phyloP scores from a whole-genome alignment of 75 land plant species.

The Isoetes taiwanensis region DNA sequence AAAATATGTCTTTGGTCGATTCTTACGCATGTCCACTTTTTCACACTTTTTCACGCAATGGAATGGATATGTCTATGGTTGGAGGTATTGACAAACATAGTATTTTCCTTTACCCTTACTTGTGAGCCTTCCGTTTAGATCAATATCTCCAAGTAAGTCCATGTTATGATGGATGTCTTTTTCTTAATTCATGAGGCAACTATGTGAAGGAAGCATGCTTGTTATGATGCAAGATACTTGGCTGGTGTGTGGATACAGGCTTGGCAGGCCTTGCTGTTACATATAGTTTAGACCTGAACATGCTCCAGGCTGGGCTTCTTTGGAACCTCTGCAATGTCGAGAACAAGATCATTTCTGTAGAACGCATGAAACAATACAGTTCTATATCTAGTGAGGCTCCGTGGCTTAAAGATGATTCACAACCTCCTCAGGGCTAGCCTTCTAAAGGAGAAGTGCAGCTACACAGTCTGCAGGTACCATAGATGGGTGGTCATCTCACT shows the following conservation, averaged over 20 bases:
- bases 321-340: constrained; percentile 75
- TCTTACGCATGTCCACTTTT: constrained; percentile 40
- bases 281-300: constrained; percentile 61
- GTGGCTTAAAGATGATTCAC: constrained; percentile 27
- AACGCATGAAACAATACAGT: constrained; percentile 69
- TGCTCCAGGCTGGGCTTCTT: constrained; percentile 52
- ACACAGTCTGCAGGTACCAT: constrained; percentile 46
- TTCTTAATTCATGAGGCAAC: too few species aligned
- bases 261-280: constrained; percentile 77
- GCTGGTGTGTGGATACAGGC: constrained; percentile 27
- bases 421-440: constrained; percentile 61
- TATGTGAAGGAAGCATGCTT: too few species aligned
- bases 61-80: constrained; percentile 69
- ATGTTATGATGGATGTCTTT: too few species aligned
- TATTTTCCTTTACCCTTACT: constrained; percentile 36
- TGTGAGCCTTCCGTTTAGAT: too few species aligned
- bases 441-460: constrained; percentile 43
- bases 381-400: constrained; percentile 68
- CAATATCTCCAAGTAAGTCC: too few species aligned
- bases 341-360: constrained; percentile 82
- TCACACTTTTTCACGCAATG: constrained; percentile 46
- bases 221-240: neutral
- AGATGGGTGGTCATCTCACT: neutral
- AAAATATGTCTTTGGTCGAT: constrained; percentile 32
- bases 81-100: constrained; percentile 45